These are phyloP conservation scores for Penicillium mononematosum DNA, from an alignment of 495 filamentous ascomycete genomes.

Conservation along the genomic window DNA sequence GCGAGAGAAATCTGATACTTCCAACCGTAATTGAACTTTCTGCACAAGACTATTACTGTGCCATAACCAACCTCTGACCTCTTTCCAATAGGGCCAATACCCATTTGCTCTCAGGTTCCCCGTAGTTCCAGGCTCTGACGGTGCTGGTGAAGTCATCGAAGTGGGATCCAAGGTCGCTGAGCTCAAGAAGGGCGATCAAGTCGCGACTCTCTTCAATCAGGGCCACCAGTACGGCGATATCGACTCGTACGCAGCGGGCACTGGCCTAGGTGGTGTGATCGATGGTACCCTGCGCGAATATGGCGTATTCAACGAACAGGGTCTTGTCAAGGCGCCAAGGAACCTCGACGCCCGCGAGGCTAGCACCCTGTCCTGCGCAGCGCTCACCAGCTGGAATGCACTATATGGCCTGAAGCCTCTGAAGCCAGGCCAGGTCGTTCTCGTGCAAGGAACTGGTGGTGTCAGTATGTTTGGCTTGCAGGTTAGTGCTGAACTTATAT, in stretches of 20 bases:
- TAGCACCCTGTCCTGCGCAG: slow-evolving; percentile 70
- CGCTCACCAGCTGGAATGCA: slow-evolving; percentile 78
- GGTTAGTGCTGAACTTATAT: slow-evolving; percentile 38
- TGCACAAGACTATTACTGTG: background rate
- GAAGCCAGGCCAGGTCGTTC: slow-evolving; percentile 66
- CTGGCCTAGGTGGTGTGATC: slow-evolving; percentile 67
- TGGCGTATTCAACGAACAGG: slow-evolving; percentile 66
- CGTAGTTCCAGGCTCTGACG: slow-evolving; percentile 74
- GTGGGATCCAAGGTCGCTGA: slow-evolving; percentile 64
- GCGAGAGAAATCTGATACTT: background rate
- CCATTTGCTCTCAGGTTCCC: slow-evolving; percentile 58
- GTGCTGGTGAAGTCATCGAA: slow-evolving; percentile 68
- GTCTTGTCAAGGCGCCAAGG: slow-evolving; percentile 62
- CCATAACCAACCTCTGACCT: background rate
- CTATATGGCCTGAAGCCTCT: slow-evolving; percentile 68
- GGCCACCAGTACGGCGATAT: slow-evolving; percentile 63
- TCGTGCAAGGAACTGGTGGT: slow-evolving; percentile 81
- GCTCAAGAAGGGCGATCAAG: slow-evolving; percentile 70
- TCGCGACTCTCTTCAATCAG: slow-evolving; percentile 79
- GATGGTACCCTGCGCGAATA: slow-evolving; percentile 74
- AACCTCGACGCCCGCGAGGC: slow-evolving; percentile 64
- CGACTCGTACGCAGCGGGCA: slow-evolving; percentile 36
- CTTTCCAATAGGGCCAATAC: slow-evolving; percentile 56
- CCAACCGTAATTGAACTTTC: background rate
- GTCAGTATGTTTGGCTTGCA: slow-evolving; percentile 76